These are phyloP conservation scores for Fusarium sp. DNA, from an alignment of 2,329 filamentous ascomycete genomes.

Conservation along the genomic window DNA sequence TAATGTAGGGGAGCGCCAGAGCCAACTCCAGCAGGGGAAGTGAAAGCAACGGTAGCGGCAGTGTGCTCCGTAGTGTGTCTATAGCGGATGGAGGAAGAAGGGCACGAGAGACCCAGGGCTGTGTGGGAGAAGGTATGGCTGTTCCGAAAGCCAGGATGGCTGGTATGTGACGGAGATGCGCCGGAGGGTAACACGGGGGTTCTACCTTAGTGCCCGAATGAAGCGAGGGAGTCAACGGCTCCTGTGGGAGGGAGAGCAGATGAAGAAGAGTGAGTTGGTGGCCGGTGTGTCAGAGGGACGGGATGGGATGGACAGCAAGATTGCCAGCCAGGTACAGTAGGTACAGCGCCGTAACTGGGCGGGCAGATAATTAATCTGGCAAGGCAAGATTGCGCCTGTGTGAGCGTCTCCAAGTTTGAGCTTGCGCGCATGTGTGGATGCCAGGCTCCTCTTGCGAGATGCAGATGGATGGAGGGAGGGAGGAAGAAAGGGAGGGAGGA, in stretches of 20 bases:
- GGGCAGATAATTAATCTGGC: slow-evolving; percentile 1
- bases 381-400: slow-evolving; percentile 12
- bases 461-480: slow-evolving; percentile 4
- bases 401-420: slow-evolving; percentile 21
- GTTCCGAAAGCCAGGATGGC: slow-evolving; percentile 25
- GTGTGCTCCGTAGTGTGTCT: slow-evolving; percentile 15
- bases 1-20: slow-evolving; percentile 42
- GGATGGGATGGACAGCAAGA: slow-evolving; percentile 20
- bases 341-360: neutral
- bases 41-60: slow-evolving; percentile 38
- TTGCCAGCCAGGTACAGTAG: neutral
- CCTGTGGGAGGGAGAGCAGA: slow-evolving; percentile 27
- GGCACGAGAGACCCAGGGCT: slow-evolving; percentile 30
- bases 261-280: slow-evolving; percentile 13
- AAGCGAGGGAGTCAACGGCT: slow-evolving; percentile 30
- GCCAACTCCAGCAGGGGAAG: slow-evolving; percentile 11
- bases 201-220: slow-evolving; percentile 35
- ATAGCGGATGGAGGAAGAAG: slow-evolving; percentile 33
- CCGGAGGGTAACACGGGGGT: slow-evolving; percentile 25
- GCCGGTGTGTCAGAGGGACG: slow-evolving; percentile 13
- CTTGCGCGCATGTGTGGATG: neutral
- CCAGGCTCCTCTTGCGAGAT: slow-evolving; percentile 1
- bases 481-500: slow-evolving; percentile 21
- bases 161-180: slow-evolving; percentile 36
- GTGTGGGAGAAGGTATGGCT: slow-evolving; percentile 28